A percentile compares a stretch with the other conserved stretches of the same genome.
Conservation (phyloP, 2,329 filamentous ascomycete species). For the Botryotinia narcissicola region DNA sequence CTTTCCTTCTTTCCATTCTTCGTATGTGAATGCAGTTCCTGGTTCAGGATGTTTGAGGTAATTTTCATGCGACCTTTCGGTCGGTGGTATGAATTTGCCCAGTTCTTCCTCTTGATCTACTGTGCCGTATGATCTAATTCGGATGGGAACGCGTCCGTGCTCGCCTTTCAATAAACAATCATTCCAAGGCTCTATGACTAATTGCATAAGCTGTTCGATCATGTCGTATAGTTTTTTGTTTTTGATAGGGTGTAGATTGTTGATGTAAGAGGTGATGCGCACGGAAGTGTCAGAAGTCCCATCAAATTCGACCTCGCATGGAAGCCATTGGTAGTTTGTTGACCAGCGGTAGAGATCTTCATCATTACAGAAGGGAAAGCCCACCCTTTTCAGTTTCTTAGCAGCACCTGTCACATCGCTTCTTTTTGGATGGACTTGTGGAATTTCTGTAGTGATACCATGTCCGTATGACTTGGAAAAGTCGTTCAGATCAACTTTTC, state of each 20-base stretch:
- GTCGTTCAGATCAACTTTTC: background rate
- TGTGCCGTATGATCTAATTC: background rate
- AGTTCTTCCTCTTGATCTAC: background rate
- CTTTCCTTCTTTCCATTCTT: background rate
- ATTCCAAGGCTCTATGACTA: background rate
- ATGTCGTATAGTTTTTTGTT: background rate
- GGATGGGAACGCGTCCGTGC: background rate
- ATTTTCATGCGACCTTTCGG: background rate
- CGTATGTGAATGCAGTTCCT: background rate
- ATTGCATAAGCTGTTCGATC: background rate
- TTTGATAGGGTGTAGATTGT: background rate
- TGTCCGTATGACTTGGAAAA: background rate
- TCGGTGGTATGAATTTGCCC: background rate
- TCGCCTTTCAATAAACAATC: background rate
- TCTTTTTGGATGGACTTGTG: background rate
- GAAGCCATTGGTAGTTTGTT: background rate
- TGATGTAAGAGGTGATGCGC: background rate
- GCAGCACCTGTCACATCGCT: background rate
- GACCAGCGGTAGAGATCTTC: background rate
- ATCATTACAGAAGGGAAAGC: background rate
- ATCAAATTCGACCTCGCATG: background rate
- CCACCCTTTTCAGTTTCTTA: background rate
- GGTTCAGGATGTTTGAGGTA: background rate
- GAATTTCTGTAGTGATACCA: background rate
- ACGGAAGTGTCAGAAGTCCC: background rate